Evolutionary conservation across 495 filamentous ascomycete genomes (phyloP), one percentile per base, ranked within the genome.

Genomic region (Tuber aestivum): DNA sequence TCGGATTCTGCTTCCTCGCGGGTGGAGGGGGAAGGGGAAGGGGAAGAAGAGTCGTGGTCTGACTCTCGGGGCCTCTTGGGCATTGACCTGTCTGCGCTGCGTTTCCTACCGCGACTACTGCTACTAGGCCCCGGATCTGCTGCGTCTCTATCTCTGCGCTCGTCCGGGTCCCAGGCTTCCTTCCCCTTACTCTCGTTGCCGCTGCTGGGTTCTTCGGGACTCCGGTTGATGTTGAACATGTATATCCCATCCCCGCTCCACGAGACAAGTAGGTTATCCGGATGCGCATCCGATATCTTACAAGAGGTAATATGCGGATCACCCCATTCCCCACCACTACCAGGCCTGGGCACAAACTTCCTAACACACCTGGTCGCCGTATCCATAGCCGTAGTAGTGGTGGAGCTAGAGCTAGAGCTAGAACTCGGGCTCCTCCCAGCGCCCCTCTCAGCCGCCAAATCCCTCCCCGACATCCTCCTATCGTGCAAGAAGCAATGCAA

Each of bases 211-310:
- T 65, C 56, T 84, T 91, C 89, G 1, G 89, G 87, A 80, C 87
- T 90, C n/a, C 86, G 85, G 45, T 91, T 84, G 23, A 93, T 84
- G 81, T 93, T 89, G 77, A 93, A 93, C 80, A 89, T 89, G 83
- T 93, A 93, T 76, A 93, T 90, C 72, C 89, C 87, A 75, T 92
- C 90, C 21, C 91, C 91, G 48, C 90, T 92, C 91, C 92, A 93
- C 79, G 91, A 92, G 40, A 89, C 91, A 7, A 93, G 85, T 80
- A 93, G 87, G 75, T 93, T 91, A 74, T 93, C 90, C 4, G 91
- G 91, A 74, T 92, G 89, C 18, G 89, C 90, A 84, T 93, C 91
- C 69, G 91, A 92, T 75, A 93, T 93, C 83, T 92, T 93, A 83
- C 90, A 92, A 14, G 91, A 90, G 1, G 91, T 93, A 81, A 93